Evolutionary conservation across 2,329 filamentous ascomycete species (phyloP).

Genomic region (Diaporthe citrichinensis): DNA sequence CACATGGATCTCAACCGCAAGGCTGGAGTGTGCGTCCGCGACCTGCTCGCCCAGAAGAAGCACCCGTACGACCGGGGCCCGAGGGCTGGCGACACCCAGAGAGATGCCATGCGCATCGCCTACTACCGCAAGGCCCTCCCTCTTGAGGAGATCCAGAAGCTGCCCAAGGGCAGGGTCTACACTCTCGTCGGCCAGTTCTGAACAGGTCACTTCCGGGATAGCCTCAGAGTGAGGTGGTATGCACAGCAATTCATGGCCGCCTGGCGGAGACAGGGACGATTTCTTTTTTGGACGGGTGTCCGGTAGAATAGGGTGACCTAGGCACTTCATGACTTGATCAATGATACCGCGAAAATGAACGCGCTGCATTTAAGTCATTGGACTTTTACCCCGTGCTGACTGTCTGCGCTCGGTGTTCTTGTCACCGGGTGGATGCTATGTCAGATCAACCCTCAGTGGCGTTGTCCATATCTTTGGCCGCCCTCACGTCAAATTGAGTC

Average conservation of each 20-base stretch:
- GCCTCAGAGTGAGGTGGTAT: too few relatives aligned
- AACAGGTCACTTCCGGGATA: background rate
- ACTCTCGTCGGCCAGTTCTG: background rate
- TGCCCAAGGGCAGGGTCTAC: conserved; percentile 7
- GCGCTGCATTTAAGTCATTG: background rate
- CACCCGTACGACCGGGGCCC: background rate
- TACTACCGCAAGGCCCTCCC: conserved; percentile 22
- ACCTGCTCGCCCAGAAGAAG: background rate
- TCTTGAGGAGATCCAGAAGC: conserved; percentile 23
- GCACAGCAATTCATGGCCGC: background rate
- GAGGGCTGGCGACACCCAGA: background rate
- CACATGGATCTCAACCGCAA: background rate
- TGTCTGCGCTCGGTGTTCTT: background rate
- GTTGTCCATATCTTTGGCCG: background rate
- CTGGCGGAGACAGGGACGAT: background rate
- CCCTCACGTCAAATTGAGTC: accelerated
- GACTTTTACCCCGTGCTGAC: background rate
- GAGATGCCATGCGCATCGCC: background rate
- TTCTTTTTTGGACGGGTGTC: conserved; percentile 7
- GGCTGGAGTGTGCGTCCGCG: background rate
- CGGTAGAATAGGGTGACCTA: background rate
- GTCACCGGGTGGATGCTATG: background rate
- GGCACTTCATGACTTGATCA: background rate
- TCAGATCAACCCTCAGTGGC: background rate
- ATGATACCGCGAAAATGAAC: background rate